Percentiles rank a stretch among this genome's conserved stretches.
Conservation (phyloP, 345 rosid genomes). For the Populus simonii region DNA sequence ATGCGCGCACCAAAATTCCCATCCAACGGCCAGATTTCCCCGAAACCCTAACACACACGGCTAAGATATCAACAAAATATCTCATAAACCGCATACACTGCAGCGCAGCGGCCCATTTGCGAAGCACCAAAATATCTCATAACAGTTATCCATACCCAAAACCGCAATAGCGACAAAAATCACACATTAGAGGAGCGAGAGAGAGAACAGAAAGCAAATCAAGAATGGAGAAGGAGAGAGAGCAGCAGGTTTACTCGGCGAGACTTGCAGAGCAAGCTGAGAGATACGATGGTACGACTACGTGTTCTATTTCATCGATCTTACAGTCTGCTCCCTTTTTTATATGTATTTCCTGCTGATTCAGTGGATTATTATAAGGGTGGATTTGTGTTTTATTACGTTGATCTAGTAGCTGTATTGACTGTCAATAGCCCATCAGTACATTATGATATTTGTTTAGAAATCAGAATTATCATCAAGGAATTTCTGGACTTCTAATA, state of each 20-base stretch:
- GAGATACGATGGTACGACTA: constrained; percentile 67
- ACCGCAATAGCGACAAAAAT: background rate
- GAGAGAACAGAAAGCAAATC: constrained; percentile 1
- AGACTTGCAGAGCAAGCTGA: constrained; percentile 93
- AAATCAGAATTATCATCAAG: background rate
- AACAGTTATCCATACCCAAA: constrained; percentile 7
- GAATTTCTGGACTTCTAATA: background rate
- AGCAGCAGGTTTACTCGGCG: constrained; percentile 75
- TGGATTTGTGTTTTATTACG: background rate
- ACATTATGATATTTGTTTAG: background rate
- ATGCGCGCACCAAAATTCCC: background rate
- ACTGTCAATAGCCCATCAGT: background rate
- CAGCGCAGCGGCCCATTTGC: constrained; percentile 23
- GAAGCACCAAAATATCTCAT: constrained; percentile 12
- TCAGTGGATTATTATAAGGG: background rate
- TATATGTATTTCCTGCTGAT: background rate
- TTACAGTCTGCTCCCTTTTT: background rate
- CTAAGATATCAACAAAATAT: background rate
- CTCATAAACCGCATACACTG: constrained; percentile 11
- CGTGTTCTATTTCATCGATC: background rate
- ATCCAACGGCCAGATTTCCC: background rate
- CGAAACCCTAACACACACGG: constrained; percentile 18
- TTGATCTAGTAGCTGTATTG: background rate
- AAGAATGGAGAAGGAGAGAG: constrained; percentile 83
- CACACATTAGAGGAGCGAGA: background rate